Conservation (phyloP, 768 basidiomycete genomes). For the Coprinopsis strossmayeri region DNA sequence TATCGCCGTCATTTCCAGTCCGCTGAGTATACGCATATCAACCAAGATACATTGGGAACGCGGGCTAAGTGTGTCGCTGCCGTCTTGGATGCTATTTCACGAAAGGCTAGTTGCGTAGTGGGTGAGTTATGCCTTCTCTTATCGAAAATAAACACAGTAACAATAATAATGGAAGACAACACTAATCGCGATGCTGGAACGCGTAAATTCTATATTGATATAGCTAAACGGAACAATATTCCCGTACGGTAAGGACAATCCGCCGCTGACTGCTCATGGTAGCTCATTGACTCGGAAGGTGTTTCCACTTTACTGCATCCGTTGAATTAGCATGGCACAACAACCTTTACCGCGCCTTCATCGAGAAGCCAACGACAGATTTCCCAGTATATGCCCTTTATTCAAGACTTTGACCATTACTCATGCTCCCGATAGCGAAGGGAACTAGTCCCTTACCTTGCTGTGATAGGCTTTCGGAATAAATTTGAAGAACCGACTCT, state of each 20-base stretch:
- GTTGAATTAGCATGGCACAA: slow-evolving; percentile 90
- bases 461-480: slow-evolving; percentile 50
- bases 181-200: slow-evolving; percentile 78
- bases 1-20: slow-evolving; percentile 63
- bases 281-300: slow-evolving; percentile 31
- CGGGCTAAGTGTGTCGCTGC: slow-evolving; percentile 68
- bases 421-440: slow-evolving; percentile 29
- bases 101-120: slow-evolving; percentile 66
- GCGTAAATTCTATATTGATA: slow-evolving; percentile 62
- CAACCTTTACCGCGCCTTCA: slow-evolving; percentile 79
- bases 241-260: slow-evolving; percentile 48
- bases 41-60: slow-evolving; percentile 79
- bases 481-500: slow-evolving; percentile 60
- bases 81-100: slow-evolving; percentile 46
- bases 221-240: slow-evolving; percentile 51
- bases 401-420: too few species aligned
- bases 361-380: slow-evolving; percentile 42
- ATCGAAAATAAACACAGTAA: slow-evolving; percentile 37
- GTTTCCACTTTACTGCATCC: slow-evolving; percentile 70
- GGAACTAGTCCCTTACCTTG: slow-evolving; percentile 54
- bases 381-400: slow-evolving; percentile 26
- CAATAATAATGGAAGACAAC: slow-evolving; percentile 94
- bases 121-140: slow-evolving; percentile 37
- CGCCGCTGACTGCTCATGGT: background rate
- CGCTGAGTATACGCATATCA: slow-evolving; percentile 72